Conservation (phyloP, 345 rosid genomes). For the Hevea brasiliensis region DNA sequence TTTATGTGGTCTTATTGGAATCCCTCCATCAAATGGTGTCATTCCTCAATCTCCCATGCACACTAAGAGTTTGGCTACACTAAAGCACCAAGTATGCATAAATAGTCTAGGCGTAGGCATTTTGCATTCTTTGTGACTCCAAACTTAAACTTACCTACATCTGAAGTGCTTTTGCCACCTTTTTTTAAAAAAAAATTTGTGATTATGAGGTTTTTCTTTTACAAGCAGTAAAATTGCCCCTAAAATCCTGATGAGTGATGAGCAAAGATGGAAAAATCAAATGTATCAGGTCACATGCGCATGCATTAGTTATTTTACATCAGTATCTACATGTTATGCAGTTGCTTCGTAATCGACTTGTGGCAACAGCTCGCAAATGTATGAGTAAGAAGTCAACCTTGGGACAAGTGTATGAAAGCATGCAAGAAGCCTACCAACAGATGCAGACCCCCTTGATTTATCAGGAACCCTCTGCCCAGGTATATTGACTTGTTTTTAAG, state of each 20-base stretch:
- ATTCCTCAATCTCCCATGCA: slow-evolving; percentile 38
- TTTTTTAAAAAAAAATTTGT: neutral
- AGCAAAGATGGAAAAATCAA: neutral
- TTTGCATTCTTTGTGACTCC: neutral
- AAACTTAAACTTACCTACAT: neutral
- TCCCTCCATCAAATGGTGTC: slow-evolving; percentile 36
- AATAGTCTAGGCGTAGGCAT: neutral
- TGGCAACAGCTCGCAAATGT: slow-evolving; percentile 26
- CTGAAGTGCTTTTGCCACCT: neutral
- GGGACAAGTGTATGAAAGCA: slow-evolving; percentile 30
- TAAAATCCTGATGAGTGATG: neutral
- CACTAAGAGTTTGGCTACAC: slow-evolving; percentile 30
- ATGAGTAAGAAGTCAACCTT: slow-evolving; percentile 23
- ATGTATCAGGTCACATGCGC: neutral
- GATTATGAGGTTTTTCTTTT: neutral
- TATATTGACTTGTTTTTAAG: slow-evolving; percentile 21
- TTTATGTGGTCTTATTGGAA: slow-evolving; percentile 29
- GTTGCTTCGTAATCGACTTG: slow-evolving; percentile 25
- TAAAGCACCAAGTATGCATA: slow-evolving; percentile 30
- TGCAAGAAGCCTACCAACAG: slow-evolving; percentile 33
- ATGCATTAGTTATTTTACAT: neutral
- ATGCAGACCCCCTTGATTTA: slow-evolving; percentile 23
- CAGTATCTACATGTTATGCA: neutral
- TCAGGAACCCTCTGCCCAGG: slow-evolving; percentile 35
- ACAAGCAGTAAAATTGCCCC: neutral